A percentile compares a stretch with the other conserved stretches of the same genome.
These are phyloP conservation scores for Floccularia luteovirens DNA, from an alignment of 768 basidiomycete species.

Conservation along the genomic window DNA sequence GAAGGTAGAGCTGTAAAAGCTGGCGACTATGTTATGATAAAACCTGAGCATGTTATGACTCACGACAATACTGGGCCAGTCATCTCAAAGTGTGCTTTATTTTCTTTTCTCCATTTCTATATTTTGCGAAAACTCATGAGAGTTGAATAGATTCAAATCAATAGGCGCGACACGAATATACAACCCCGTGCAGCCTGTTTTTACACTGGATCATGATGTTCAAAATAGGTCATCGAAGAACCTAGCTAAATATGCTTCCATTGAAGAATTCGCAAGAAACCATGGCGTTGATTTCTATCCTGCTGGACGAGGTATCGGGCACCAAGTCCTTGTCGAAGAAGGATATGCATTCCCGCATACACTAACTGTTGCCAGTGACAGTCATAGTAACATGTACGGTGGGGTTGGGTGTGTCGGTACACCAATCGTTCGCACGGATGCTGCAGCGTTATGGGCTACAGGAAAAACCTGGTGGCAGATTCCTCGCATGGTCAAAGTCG, in stretches of 20 bases:
- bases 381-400: conserved; percentile 98
- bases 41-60: conserved; percentile 96
- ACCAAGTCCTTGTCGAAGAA: conserved; percentile 96
- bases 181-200: conserved; percentile 81
- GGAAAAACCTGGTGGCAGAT: conserved; percentile 99
- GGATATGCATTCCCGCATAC: conserved; percentile 97
- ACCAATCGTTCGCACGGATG: conserved; percentile 93
- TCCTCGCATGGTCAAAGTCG: conserved; percentile 93
- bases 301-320: conserved; percentile 95
- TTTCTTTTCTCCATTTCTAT: conserved; percentile 3
- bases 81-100: conserved; percentile 77
- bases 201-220: conserved; percentile 97
- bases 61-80: conserved; percentile 99
- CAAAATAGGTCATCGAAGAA: conserved; percentile 93
- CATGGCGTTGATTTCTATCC: conserved; percentile 94
- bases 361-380: conserved; percentile 93
- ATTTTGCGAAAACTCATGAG: conserved; percentile 5
- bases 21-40: conserved; percentile 99
- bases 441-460: conserved; percentile 95
- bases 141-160: conserved; percentile 79
- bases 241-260: conserved; percentile 84
- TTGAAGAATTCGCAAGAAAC: conserved; percentile 82
- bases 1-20: conserved; percentile 75
- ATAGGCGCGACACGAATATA: conserved; percentile 85
- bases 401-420: conserved; percentile 97